Conservation (phyloP, 78 protist species). For the Speleostelium caveatum region DNA sequence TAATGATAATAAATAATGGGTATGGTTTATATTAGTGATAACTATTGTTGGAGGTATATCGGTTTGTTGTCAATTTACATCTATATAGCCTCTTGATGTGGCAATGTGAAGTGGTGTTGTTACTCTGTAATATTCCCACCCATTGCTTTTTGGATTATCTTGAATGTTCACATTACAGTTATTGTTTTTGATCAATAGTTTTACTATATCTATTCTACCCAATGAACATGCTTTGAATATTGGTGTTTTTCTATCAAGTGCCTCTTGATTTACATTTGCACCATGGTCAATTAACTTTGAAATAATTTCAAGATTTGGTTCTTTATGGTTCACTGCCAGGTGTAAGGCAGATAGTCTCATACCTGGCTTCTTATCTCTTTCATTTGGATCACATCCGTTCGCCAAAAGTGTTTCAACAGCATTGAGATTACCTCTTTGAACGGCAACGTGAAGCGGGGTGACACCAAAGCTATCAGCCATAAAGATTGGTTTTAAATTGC, state of each 20-base stretch:
- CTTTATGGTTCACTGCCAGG: slow-evolving; percentile 12
- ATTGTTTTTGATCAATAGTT: background rate
- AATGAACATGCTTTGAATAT: slow-evolving; percentile 13
- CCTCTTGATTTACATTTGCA: slow-evolving; percentile 70
- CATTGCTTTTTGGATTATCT: slow-evolving; percentile 77
- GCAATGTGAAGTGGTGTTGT: slow-evolving; percentile 52
- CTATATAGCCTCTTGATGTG: slow-evolving; percentile 18
- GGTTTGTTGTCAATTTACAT: slow-evolving; percentile 35
- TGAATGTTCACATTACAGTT: slow-evolving; percentile 37
- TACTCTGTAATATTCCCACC: slow-evolving; percentile 75
- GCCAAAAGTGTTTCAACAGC: background rate
- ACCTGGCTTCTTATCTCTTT: slow-evolving; percentile 48
- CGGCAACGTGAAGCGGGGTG: slow-evolving; percentile 45
- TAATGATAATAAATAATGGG: background rate
- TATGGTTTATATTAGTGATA: background rate
- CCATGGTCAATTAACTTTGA: slow-evolving; percentile 20
- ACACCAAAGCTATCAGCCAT: slow-evolving; percentile 48
- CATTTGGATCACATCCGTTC: slow-evolving; percentile 29
- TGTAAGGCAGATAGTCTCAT: slow-evolving; percentile 53
- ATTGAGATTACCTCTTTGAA: slow-evolving; percentile 13
- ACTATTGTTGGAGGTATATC: too few relatives aligned
- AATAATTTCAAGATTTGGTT: slow-evolving; percentile 30
- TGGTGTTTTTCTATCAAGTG: slow-evolving; percentile 54
- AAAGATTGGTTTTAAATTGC: background rate
- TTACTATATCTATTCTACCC: background rate